Percentiles rank a stretch among this genome's conserved stretches.
Conservation (phyloP, 2,329 filamentous ascomycete genomes). For the Colletotrichum horii region DNA sequence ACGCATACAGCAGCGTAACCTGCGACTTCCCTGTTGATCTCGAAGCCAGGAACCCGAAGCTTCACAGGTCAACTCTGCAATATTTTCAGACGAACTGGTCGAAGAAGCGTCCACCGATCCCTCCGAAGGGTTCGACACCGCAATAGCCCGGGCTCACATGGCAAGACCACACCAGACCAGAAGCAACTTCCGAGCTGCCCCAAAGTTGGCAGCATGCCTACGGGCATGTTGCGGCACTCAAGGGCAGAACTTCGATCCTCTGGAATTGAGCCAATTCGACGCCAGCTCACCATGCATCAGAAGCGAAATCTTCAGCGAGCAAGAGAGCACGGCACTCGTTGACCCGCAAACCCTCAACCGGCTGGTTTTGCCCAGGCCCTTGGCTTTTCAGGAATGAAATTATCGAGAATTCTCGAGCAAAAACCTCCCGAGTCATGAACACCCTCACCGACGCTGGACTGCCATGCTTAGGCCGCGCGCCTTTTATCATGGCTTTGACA, state of each 20-base stretch:
- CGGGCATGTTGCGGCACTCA: background rate
- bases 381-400: background rate
- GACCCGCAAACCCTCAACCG: background rate
- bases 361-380: background rate
- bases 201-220: background rate
- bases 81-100: background rate
- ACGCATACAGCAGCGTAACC: background rate
- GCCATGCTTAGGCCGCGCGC: background rate
- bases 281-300: background rate
- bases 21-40: background rate
- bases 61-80: background rate
- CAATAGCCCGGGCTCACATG: background rate
- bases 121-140: background rate
- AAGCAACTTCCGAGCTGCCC: background rate
- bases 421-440: background rate
- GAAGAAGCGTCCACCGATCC: background rate
- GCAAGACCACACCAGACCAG: background rate
- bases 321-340: background rate
- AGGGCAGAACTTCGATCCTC: background rate
- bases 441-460: background rate
- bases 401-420: background rate
- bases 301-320: background rate
- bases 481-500: background rate
- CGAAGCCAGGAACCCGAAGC: background rate
- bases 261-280: background rate